phyloP scores from a whole-genome alignment of 257 asterid species.

The Solanum sejunctum region DNA sequence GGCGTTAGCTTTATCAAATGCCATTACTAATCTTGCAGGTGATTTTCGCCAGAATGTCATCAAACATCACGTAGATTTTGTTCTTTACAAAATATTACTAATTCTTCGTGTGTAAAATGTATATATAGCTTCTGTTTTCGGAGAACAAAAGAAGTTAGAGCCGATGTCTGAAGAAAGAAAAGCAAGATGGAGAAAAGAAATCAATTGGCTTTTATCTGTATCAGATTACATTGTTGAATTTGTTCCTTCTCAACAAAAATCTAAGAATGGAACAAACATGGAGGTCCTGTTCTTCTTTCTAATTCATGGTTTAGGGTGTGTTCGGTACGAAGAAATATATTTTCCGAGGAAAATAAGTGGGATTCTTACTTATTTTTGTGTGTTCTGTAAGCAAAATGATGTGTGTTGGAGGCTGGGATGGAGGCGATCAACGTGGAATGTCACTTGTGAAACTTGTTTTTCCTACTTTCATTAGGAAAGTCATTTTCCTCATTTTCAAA shows the following conservation, averaged over 20 bases:
- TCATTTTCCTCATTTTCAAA: not conserved
- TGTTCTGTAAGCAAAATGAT: not conserved
- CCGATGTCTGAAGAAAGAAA: conserved; percentile 69
- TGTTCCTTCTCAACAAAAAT: conserved; percentile 61
- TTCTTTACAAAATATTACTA: not conserved
- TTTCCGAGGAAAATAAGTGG: not conserved
- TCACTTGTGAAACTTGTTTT: not conserved
- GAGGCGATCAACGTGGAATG: not conserved
- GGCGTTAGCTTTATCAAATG: conserved; percentile 78
- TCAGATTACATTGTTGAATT: conserved; percentile 80
- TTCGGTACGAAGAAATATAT: not conserved
- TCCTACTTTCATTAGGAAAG: not conserved
- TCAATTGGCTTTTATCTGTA: conserved; percentile 72
- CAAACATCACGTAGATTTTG: not conserved
- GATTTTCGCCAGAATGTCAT: not conserved
- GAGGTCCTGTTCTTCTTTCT: conserved; percentile 32
- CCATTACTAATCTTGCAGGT: conserved; percentile 91
- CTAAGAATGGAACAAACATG: conserved; percentile 61
- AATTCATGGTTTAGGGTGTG: not conserved
- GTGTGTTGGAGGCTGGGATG: not conserved
- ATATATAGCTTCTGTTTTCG: conserved; percentile 71
- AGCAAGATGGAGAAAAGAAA: conserved; percentile 71
- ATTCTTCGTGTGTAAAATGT: not conserved
- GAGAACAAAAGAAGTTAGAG: conserved; percentile 67
- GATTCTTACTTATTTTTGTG: too few species aligned